These are phyloP conservation scores for Periglandula ipomoeae DNA, from an alignment of 2,329 filamentous ascomycete genomes.

Conservation along the genomic window DNA sequence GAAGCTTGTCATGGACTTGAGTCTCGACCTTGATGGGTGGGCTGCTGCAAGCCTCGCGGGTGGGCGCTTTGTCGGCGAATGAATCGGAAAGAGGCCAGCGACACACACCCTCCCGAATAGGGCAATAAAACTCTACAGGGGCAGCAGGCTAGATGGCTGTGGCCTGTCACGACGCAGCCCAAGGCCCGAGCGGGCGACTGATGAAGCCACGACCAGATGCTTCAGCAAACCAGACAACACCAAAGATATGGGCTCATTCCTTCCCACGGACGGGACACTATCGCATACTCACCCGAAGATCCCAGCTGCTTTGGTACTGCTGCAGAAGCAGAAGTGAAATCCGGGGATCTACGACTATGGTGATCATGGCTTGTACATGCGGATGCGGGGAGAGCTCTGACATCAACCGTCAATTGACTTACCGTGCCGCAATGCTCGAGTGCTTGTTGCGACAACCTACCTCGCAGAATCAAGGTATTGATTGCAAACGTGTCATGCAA, in stretches of 20 bases:
- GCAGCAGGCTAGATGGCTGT: not conserved
- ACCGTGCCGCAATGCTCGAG: too few relatives aligned
- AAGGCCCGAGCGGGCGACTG: not conserved
- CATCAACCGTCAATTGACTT: not conserved
- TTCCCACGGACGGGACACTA: not conserved
- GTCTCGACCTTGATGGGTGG: conserved; percentile 1
- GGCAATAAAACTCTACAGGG: not conserved
- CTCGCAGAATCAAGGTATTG: too few relatives aligned
- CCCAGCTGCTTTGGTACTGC: conserved; percentile 1
- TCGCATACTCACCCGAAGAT: not conserved
- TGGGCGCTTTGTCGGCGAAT: conserved; percentile 2
- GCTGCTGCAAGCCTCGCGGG: not conserved
- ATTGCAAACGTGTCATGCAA: too few relatives aligned
- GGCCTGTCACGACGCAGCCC: not conserved
- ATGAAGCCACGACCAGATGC: not conserved
- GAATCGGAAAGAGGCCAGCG: conserved; percentile 8
- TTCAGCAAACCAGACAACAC: conserved; percentile 3
- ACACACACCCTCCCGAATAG: conserved; percentile 3
- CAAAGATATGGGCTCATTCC: not conserved
- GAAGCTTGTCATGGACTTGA: conserved; percentile 2
- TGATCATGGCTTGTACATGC: too few relatives aligned
- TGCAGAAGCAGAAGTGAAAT: not conserved
- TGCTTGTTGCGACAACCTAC: too few relatives aligned
- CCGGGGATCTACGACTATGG: conserved; percentile 1
- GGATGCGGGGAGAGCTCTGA: conserved; percentile 1